Percentiles rank a stretch among this genome's conserved stretches.
Conservation (phyloP, 352 stramenopile species). For the Pythium grandisporangium region DNA sequence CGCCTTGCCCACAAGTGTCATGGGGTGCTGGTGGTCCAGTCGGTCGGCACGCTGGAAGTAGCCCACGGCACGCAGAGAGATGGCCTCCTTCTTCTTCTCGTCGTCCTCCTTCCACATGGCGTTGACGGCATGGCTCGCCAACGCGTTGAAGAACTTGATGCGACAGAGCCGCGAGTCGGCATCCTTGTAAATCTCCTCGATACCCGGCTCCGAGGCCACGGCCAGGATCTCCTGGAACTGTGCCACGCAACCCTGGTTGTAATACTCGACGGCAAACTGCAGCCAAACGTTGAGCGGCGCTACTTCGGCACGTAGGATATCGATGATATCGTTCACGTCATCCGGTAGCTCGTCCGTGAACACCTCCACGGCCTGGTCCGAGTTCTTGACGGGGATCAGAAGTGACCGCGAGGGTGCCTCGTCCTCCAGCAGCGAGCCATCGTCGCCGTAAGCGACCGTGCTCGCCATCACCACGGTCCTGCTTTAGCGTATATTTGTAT, state of each 20-base stretch:
- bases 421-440: too few relatives aligned
- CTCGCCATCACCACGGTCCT: too few relatives aligned
- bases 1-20: conserved; percentile 87
- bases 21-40: conserved; percentile 83
- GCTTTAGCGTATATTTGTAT: too few relatives aligned
- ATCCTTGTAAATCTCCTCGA: conserved; percentile 87
- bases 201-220: conserved; percentile 72
- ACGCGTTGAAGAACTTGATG: conserved; percentile 86
- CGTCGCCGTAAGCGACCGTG: too few relatives aligned
- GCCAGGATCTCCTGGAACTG: conserved; percentile 85
- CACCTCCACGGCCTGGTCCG: conserved; percentile 83
- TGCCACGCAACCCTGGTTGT: conserved; percentile 68
- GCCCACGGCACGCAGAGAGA: conserved; percentile 69
- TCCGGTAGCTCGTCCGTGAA: conserved; percentile 86
- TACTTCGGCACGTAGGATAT: conserved; percentile 86
- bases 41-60: conserved; percentile 85
- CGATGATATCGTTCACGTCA: conserved; percentile 89
- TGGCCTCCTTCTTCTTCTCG: conserved; percentile 76
- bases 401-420: too few relatives aligned
- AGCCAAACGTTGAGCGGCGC: conserved; percentile 88
- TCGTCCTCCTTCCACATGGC: conserved; percentile 87
- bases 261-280: conserved; percentile 88
- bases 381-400: conserved; percentile 88
- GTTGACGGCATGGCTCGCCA: conserved; percentile 80
- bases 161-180: conserved; percentile 73